Conservation (phyloP, 768 basidiomycete species). For the Boletus vermiculosoides region DNA sequence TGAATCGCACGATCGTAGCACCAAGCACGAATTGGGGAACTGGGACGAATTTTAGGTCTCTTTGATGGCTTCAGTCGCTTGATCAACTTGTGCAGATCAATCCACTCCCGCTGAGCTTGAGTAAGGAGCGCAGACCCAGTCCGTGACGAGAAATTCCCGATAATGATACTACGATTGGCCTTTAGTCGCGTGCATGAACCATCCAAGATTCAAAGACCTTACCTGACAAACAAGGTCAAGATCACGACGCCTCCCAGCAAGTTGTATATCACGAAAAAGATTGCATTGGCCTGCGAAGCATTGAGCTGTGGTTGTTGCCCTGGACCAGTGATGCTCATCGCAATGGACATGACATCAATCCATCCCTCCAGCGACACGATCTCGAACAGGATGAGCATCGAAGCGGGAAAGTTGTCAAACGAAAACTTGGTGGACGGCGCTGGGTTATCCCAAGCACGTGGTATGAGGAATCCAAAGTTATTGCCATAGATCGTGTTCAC, state of each 20-base stretch:
- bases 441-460: constrained; percentile 89
- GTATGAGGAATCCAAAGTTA: constrained; percentile 68
- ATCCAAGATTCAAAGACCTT: constrained; percentile 5
- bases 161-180: constrained; percentile 72
- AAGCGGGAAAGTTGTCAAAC: constrained; percentile 83
- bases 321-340: constrained; percentile 71
- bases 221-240: constrained; percentile 90
- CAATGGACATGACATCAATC: constrained; percentile 88
- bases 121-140: constrained; percentile 88
- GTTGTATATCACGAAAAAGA: constrained; percentile 92
- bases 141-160: constrained; percentile 84
- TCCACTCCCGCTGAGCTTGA: constrained; percentile 88
- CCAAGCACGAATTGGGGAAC: constrained; percentile 63
- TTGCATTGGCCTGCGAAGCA: constrained; percentile 74
- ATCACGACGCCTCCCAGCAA: constrained; percentile 88
- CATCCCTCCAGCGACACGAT: constrained; percentile 96
- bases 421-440: constrained; percentile 80
- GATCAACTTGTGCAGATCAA: constrained; percentile 87
- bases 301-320: constrained; percentile 72
- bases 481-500: constrained; percentile 57
- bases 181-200: constrained; percentile 4
- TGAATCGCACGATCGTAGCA: constrained; percentile 88
- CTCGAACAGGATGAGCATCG: constrained; percentile 91
- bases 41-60: constrained; percentile 64
- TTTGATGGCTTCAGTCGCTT: constrained; percentile 84